Base-by-base conservation (phyloP, 2,329 filamentous ascomycete genomes). In the Magnaporthiopsis poae region DNA sequence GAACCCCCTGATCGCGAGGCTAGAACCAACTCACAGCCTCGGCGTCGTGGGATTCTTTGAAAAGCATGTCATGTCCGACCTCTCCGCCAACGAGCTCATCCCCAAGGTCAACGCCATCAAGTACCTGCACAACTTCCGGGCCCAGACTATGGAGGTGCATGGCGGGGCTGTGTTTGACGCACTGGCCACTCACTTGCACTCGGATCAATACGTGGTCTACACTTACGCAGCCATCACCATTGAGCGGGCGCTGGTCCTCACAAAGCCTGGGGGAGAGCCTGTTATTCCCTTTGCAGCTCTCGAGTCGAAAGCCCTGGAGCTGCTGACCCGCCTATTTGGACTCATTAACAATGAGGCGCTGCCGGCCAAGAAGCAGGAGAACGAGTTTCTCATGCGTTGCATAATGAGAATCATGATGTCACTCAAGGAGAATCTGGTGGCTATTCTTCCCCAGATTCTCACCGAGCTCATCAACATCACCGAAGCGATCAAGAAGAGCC, bases 61-160 rank as follows among this genome's bases (percentile, higher is more conserved):
- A 75, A 90, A 90, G 69, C 86, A 98, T 75, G 90, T 99, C 72
- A 94, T 94, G 13, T 84, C 87, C n/a, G 95, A 99, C 76, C 82
- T 99, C 60, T 82, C 96, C 68, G 83, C 85, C n/a, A 82, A 86
- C 46, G 86, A 96, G 72, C 90, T 92, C 11, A 93, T 99, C 68
- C 84, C 96, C 71, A 96, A 96, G 80, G 94, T 99, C 21, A 95
- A 98, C 76, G 94, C 94, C 25, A 96, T 99, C 82, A 99, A 98
- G 77, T 99, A 93, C 75, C 85, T 99, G 59, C 96, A 99, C 81
- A 91, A 90, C 61, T 99, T 99, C 86, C 90, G 95, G 73, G 96
- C 92, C 75, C 92, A 97, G 74, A 94, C 92, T 25, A 91, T 91
- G 75, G 88, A 93, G 46, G 91, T 97, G 76, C 98, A 95, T 92